Evolutionary conservation across 495 filamentous ascomycete species (phyloP), one percentile per base, ranked within the genome.

Genomic region (Hyaloscypha bicolor): DNA sequence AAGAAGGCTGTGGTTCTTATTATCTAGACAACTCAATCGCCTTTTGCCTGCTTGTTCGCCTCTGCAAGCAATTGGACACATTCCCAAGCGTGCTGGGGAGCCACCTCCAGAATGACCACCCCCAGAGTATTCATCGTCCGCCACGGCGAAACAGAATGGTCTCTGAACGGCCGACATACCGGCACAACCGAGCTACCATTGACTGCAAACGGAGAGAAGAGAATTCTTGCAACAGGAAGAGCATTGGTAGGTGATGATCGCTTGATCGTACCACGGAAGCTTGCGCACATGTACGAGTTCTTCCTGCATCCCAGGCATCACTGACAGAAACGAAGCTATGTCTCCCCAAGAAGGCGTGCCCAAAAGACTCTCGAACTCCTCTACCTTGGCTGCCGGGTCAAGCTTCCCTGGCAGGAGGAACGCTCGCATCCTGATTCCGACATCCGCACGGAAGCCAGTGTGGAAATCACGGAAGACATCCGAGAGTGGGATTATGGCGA

Each of bases 91-190:
- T 37, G 42, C 42, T 2, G 25, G 25, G 25, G 25, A 2, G 2
- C 25, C 25, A 25, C 25, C 25, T 25, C 25, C 25, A 25, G 1
- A 25, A 72, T 72, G 70, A 57, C 67, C 11, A 87, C 90, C 11
- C 93, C 95, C 6, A 86, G 93, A 59, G 90, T 93, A 76, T 97
- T 97, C 84, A 90, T 99, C 66, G 82, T 95, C 79, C 91, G 95
- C 70, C 95, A 99, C 73, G 86, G 86, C 78, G 95, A 99, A 79
- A 99, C 95, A 3, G 93, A 96, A 83, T 99, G 95, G 95, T 97
- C 94, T 2, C 85, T 97, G 48, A 93, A 92, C 73, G 95, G 94
- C 65, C 88, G 90, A 29, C 94, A 99, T 80, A 99, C 95, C 0
- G 92, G 94, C 57, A 85, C 79, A 31, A 92, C 90, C 31, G 95